Evolutionary conservation across 345 rosid species (phyloP).

Genomic region (Eutrema yunnanense): DNA sequence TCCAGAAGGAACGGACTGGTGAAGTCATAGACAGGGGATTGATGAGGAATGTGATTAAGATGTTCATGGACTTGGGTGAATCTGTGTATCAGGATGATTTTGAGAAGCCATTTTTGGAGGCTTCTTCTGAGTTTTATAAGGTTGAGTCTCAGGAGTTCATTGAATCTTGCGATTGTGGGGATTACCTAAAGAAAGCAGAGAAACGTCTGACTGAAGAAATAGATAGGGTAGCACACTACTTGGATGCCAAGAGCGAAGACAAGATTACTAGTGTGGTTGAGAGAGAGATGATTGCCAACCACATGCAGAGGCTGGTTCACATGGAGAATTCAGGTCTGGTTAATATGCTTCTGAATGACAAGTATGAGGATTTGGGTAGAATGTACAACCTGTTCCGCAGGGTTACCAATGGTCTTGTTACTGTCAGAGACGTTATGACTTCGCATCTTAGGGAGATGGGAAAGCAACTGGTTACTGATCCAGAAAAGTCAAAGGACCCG

Average conservation of each 20-base stretch:
- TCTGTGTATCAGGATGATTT: constrained; percentile 94
- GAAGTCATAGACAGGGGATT: constrained; percentile 90
- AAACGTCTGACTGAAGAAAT: constrained; percentile 90
- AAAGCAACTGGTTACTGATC: constrained; percentile 86
- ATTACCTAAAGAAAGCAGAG: constrained; percentile 88
- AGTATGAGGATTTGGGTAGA: constrained; percentile 81
- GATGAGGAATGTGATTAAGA: constrained; percentile 87
- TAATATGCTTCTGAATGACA: constrained; percentile 89
- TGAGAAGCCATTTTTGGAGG: constrained; percentile 88
- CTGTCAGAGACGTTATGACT: constrained; percentile 83
- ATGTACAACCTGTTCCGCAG: constrained; percentile 89
- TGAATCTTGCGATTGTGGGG: constrained; percentile 92
- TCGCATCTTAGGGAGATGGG: constrained; percentile 91
- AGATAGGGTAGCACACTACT: constrained; percentile 87
- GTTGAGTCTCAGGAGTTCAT: constrained; percentile 92
- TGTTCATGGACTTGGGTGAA: constrained; percentile 94
- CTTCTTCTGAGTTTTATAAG: constrained; percentile 85
- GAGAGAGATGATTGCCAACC: constrained; percentile 97
- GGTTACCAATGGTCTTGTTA: constrained; percentile 70
- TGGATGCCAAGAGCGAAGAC: constrained; percentile 83
- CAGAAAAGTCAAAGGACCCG: constrained; percentile 87
- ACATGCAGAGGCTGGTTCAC: constrained; percentile 94
- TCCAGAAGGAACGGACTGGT: constrained; percentile 74
- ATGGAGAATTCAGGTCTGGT: constrained; percentile 98
- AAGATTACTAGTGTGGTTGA: constrained; percentile 95